Percentiles rank a stretch among this genome's conserved stretches.
Conservation (phyloP, 2,329 filamentous ascomycete species). For the Pseudocercospora macadamiae region DNA sequence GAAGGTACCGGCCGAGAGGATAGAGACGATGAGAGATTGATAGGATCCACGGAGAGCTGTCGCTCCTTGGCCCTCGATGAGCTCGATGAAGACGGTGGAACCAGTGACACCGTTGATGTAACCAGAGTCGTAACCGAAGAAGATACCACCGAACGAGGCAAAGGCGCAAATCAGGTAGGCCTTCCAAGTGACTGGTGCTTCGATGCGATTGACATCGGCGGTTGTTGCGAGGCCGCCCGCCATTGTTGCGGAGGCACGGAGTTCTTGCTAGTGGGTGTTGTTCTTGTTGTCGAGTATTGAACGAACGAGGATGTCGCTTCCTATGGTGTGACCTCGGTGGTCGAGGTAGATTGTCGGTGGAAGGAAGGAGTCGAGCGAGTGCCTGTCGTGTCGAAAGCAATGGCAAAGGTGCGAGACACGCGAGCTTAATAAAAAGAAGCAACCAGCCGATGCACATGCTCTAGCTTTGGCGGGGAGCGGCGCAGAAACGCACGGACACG, state of each 20-base stretch:
- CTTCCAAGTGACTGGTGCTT: conserved; percentile 53
- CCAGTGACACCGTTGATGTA: conserved; percentile 62
- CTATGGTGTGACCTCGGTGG: background rate
- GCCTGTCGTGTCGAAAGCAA: conserved; percentile 2
- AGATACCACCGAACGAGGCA: conserved; percentile 61
- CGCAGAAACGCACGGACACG: background rate
- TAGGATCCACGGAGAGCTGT: conserved; percentile 35
- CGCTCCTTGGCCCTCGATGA: conserved; percentile 51
- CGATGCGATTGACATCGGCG: conserved; percentile 57
- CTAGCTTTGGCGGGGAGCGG: conserved; percentile 1
- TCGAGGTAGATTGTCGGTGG: background rate
- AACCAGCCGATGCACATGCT: background rate
- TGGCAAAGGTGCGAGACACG: conserved; percentile 2
- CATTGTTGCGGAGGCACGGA: conserved; percentile 19
- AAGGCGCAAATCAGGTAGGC: conserved; percentile 49
- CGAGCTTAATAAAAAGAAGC: conserved; percentile 4
- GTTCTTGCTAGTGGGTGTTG: background rate
- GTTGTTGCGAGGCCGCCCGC: conserved; percentile 43
- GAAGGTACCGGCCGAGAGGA: conserved; percentile 73
- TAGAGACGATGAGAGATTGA: conserved; percentile 70
- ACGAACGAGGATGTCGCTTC: conserved; percentile 1
- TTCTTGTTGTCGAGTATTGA: background rate
- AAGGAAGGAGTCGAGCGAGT: conserved; percentile 1
- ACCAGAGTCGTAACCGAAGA: conserved; percentile 79
- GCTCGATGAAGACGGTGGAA: conserved; percentile 55